Evolutionary conservation across 2,329 filamentous ascomycete species (phyloP).

Genomic region (Penicillium expansum): DNA sequence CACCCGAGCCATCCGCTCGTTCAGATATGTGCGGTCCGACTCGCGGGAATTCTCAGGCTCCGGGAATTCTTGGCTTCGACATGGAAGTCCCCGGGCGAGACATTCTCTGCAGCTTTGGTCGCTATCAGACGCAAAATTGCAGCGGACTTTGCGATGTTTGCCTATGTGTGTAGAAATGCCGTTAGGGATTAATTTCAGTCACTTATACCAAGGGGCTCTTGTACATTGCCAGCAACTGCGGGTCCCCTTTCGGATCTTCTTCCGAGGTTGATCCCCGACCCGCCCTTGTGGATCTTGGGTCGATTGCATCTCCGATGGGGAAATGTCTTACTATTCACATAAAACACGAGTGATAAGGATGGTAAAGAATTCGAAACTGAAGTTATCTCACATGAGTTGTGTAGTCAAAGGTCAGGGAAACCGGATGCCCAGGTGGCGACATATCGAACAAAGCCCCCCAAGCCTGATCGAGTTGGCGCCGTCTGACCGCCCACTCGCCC

Average conservation of each 20-base stretch:
- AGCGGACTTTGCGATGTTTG: slow-evolving; percentile 19
- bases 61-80: slow-evolving; percentile 16
- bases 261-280: slow-evolving; percentile 11
- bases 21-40: slow-evolving; percentile 9
- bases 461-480: neutral
- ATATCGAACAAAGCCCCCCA: neutral
- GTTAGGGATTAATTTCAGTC: neutral
- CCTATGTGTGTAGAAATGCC: neutral
- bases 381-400: neutral
- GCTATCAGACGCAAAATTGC: slow-evolving; percentile 9
- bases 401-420: neutral
- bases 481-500: neutral
- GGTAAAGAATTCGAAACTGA: neutral
- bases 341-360: neutral
- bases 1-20: slow-evolving; percentile 13
- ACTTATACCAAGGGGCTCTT: neutral
- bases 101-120: slow-evolving; percentile 15
- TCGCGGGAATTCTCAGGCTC: slow-evolving; percentile 14
- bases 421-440: neutral
- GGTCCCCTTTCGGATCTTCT: slow-evolving; percentile 18
- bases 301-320: neutral
- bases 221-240: slow-evolving; percentile 20
- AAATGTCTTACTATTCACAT: neutral
- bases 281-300: neutral
- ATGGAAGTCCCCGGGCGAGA: slow-evolving; percentile 4